Base-by-base conservation (phyloP, 1,284 basidiomycete genomes). In the Meira nashicola region DNA sequence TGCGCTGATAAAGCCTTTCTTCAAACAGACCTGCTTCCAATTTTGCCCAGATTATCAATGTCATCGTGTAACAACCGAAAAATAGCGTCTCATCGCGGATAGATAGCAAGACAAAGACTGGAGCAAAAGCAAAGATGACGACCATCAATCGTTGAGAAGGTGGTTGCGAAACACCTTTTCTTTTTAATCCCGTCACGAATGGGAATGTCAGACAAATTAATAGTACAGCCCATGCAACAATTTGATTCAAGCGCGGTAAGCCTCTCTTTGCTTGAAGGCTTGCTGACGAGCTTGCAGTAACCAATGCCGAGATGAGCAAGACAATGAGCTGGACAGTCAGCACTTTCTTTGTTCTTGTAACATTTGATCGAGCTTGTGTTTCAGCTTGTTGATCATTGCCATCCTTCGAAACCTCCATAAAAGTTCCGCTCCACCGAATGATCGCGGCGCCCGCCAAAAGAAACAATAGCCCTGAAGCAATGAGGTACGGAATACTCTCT, bases 51-150 rank as follows among this genome's bases (percentile, higher is more conserved):
- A 85, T 68, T 11, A 84, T 76, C 48, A 92, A 77, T 1, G 85
- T 85, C 9, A 80, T 79, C 0, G 86, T 84, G 73, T 87, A 92
- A 14, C 84, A 81, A 14, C 84, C 81, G 80, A 87, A 91, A 79
- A 93, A 93, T 10, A 92, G 81, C 0, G 87, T 87, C 71, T 93
- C 90, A 46, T 88, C 85, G 60, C 87, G 88, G 69, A 92, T 86
- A 1, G 89, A 89, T 15, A 93, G 82, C 38, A 92, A 82, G 38
- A 91, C 82, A 62, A 92, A 92, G 65, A 86, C 86, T 0, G 87
- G 87, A 0, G 86, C 85, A 65, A 92, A 87, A 1, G 85, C 86
- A 52, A 70, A 75, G 2, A 77, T 53, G 39, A 77, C 64, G 28
- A 79, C 64, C 1, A 69, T 59, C 39, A 80, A 52, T 6, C 79